These are phyloP conservation scores for Hirsutella rhossiliensis DNA, from an alignment of 2,329 filamentous ascomycete genomes.

Conservation along the genomic window DNA sequence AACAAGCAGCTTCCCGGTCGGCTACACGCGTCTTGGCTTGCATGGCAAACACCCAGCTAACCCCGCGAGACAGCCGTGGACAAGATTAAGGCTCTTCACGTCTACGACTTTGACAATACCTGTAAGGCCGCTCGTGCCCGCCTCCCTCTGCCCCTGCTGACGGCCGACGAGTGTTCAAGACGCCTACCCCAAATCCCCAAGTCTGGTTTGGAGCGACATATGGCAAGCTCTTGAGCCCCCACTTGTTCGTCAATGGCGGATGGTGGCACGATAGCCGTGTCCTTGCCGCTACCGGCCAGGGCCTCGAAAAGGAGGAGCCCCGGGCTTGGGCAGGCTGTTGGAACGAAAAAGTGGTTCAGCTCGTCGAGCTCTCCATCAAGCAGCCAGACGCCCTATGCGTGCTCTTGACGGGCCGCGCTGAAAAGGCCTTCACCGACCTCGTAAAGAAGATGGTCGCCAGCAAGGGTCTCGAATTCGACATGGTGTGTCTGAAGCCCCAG, in stretches of 20 bases:
- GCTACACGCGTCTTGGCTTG: slow-evolving; percentile 9
- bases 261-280: slow-evolving; percentile 96
- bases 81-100: slow-evolving; percentile 67
- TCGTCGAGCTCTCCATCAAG: slow-evolving; percentile 69
- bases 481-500: slow-evolving; percentile 77
- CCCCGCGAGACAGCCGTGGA: slow-evolving; percentile 34
- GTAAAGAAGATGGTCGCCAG: slow-evolving; percentile 70
- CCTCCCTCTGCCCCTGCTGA: background rate
- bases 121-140: slow-evolving; percentile 34
- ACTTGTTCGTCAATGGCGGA: slow-evolving; percentile 69
- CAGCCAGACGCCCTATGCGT: slow-evolving; percentile 79
- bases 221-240: slow-evolving; percentile 62
- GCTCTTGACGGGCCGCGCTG: slow-evolving; percentile 75
- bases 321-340: slow-evolving; percentile 88
- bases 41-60: background rate
- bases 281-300: slow-evolving; percentile 74
- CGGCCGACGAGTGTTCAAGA: slow-evolving; percentile 61
- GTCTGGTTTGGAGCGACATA: slow-evolving; percentile 75
- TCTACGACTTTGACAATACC: slow-evolving; percentile 98
- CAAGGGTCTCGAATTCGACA: slow-evolving; percentile 74
- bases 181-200: slow-evolving; percentile 76
- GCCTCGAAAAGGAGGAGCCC: slow-evolving; percentile 67
- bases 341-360: slow-evolving; percentile 80
- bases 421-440: slow-evolving; percentile 64
- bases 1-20: slow-evolving; percentile 60